phyloP scores from a whole-genome alignment of 1,139 yeast genomes.

The Protomyces inouyei region DNA sequence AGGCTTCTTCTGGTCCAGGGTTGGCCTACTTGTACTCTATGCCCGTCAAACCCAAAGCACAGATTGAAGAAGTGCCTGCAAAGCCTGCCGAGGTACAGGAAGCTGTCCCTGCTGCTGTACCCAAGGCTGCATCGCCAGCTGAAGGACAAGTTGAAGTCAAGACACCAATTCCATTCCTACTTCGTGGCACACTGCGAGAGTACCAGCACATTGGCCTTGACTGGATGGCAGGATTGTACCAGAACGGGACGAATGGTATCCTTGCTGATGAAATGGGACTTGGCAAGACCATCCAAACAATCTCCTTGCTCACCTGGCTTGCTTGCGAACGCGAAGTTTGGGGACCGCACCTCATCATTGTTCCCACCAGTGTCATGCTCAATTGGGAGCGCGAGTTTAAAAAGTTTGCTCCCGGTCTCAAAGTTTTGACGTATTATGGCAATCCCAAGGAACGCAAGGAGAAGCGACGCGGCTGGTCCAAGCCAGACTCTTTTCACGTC shows the following conservation, averaged over 20 bases:
- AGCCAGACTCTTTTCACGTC: conserved; percentile 91
- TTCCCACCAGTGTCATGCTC: conserved; percentile 96
- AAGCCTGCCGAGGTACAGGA: neutral
- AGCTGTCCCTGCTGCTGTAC: neutral
- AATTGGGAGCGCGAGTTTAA: conserved; percentile 99
- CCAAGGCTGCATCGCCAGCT: neutral
- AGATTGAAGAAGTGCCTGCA: neutral
- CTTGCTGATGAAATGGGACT: conserved; percentile 99
- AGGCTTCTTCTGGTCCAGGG: conserved; percentile 27
- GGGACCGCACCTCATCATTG: conserved; percentile 97
- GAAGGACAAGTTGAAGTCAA: conserved; percentile 13
- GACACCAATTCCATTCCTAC: conserved; percentile 44
- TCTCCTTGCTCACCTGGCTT: conserved; percentile 73
- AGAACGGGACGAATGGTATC: conserved; percentile 90
- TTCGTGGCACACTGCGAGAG: conserved; percentile 78
- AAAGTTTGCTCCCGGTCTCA: conserved; percentile 96
- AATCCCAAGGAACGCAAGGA: conserved; percentile 96
- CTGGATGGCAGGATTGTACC: conserved; percentile 92
- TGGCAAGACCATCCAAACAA: conserved; percentile 95
- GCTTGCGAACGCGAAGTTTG: conserved; percentile 92
- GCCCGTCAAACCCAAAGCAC: neutral
- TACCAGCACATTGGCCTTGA: conserved; percentile 95
- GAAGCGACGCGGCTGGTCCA: conserved; percentile 96
- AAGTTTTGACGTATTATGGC: conserved; percentile 92
- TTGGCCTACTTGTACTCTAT: conserved; percentile 18